A percentile compares a stretch with the other conserved stretches of the same genome.
Evolutionary conservation across 768 basidiomycete genomes (phyloP).

Genomic region (Lyophyllum atratum): DNA sequence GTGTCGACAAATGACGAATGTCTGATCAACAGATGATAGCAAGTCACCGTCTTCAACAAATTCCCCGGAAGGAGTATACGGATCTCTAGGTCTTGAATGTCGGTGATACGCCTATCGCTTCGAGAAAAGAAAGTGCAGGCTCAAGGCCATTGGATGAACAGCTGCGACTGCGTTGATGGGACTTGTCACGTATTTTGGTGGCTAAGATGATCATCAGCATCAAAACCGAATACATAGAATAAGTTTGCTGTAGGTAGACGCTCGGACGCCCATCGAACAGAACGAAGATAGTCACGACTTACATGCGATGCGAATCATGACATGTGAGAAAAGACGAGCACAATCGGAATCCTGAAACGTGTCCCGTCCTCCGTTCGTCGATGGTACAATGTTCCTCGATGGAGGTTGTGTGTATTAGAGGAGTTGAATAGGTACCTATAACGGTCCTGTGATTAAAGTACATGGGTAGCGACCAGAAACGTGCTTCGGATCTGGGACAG

Average conservation of each 20-base stretch:
- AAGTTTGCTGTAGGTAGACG: background rate
- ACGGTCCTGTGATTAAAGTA: background rate
- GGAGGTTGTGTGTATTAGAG: background rate
- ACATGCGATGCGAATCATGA: background rate
- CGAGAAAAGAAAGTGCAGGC: background rate
- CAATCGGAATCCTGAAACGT: background rate
- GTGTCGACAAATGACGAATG: background rate
- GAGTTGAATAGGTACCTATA: background rate
- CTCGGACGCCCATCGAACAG: background rate
- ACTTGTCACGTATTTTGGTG: background rate
- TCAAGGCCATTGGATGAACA: background rate
- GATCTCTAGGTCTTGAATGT: background rate
- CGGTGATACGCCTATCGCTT: background rate
- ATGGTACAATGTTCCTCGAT: background rate
- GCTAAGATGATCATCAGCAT: background rate
- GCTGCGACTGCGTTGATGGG: background rate
- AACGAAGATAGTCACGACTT: slow-evolving; percentile 1
- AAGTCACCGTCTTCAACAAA: background rate
- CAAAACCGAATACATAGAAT: background rate
- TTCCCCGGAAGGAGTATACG: background rate
- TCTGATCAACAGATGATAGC: slow-evolving; percentile 9
- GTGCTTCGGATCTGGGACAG: background rate
- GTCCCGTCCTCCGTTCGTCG: background rate
- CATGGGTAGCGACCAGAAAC: background rate
- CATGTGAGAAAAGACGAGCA: background rate